Conservation (phyloP, 495 filamentous ascomycete species). For the Diplogelasinospora grovesii region DNA sequence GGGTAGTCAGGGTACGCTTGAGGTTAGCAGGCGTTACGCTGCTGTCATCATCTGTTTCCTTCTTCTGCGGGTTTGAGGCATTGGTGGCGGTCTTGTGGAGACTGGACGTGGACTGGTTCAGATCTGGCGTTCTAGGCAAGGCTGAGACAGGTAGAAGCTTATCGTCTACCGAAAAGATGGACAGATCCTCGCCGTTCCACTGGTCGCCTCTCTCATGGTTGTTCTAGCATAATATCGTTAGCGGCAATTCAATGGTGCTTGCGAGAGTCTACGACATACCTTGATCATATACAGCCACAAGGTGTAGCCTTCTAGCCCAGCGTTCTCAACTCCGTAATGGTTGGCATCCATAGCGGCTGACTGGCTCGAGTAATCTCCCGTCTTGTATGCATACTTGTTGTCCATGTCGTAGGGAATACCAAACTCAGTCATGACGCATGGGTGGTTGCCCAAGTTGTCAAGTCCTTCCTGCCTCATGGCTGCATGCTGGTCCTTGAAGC, state of each 20-base stretch:
- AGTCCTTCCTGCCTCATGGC: conserved; percentile 84
- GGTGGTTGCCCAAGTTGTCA: conserved; percentile 83
- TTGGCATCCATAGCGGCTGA: conserved; percentile 95
- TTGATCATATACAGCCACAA: conserved; percentile 79
- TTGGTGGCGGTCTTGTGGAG: conserved; percentile 21
- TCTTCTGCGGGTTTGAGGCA: conserved; percentile 15
- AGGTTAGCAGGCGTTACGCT: conserved; percentile 64
- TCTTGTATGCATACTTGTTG: conserved; percentile 86
- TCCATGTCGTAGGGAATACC: conserved; percentile 99
- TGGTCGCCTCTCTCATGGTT: conserved; percentile 85
- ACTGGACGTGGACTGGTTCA: conserved; percentile 29
- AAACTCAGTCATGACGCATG: conserved; percentile 88
- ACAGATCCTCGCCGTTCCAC: conserved; percentile 97
- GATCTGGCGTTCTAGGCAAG: conserved; percentile 31
- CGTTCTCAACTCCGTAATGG: conserved; percentile 84
- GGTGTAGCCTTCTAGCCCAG: conserved; percentile 72
- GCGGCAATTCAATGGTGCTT: neutral
- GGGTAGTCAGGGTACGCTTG: conserved; percentile 61
- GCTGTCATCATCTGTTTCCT: conserved; percentile 46
- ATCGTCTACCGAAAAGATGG: conserved; percentile 81
- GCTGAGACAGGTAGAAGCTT: conserved; percentile 53
- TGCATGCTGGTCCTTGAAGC: conserved; percentile 83
- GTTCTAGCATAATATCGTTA: conserved; percentile 46
- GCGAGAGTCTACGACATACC: conserved; percentile 35
- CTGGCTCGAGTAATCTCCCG: conserved; percentile 93